phyloP scores from a whole-genome alignment of 805 yeast genomes.

The Pichia insulana region DNA sequence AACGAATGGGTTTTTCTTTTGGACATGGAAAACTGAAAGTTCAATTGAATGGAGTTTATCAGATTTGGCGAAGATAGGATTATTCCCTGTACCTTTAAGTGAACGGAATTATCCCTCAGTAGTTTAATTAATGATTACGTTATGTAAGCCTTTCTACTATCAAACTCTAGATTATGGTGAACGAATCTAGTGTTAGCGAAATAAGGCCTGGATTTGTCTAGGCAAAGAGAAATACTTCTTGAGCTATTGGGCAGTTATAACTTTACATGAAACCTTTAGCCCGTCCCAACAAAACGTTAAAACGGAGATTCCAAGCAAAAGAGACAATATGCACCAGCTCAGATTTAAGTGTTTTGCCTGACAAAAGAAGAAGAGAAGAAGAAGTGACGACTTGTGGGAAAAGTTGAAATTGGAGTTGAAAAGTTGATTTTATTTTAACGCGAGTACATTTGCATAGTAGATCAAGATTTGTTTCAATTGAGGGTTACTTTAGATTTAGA shows the following conservation, averaged over 20 bases:
- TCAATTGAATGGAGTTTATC: slow-evolving; percentile 62
- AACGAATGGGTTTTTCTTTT: slow-evolving; percentile 55
- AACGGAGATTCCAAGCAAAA: not conserved
- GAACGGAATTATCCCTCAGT: slow-evolving; percentile 66
- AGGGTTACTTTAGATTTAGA: too few relatives aligned
- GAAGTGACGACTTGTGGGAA: not conserved
- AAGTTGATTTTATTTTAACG: too few relatives aligned
- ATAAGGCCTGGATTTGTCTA: slow-evolving; percentile 23
- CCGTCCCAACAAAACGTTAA: not conserved
- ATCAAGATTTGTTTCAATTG: too few relatives aligned
- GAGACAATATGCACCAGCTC: not conserved
- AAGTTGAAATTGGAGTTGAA: too few relatives aligned
- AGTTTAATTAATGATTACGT: slow-evolving; percentile 24
- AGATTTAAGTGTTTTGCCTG: slow-evolving; percentile 1
- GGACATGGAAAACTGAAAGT: slow-evolving; percentile 63
- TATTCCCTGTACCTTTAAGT: slow-evolving; percentile 57
- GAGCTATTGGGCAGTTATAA: slow-evolving; percentile 1
- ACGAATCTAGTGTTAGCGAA: slow-evolving; percentile 31
- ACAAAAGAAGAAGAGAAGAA: not conserved
- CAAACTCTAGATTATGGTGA: slow-evolving; percentile 30
- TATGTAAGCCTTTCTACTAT: slow-evolving; percentile 32
- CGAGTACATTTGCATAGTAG: too few relatives aligned
- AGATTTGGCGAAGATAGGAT: slow-evolving; percentile 36
- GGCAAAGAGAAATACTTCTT: slow-evolving; percentile 13
- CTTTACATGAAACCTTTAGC: not conserved